Evolutionary conservation across 1,284 basidiomycete genomes (phyloP).

Genomic region (Singerocomus rubriflavus): DNA sequence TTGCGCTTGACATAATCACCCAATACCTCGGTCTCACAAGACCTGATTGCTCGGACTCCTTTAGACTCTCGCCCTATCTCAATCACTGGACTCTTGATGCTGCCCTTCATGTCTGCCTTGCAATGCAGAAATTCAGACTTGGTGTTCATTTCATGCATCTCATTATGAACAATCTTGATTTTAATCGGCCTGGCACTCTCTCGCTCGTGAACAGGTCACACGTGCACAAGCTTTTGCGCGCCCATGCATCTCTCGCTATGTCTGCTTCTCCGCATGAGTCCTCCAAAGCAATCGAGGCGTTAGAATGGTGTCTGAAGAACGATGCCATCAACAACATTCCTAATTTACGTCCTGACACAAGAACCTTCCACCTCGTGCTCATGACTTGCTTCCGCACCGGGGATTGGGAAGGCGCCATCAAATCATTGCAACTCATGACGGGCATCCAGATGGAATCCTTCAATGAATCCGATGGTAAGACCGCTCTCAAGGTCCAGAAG

Average conservation of each 20-base stretch:
- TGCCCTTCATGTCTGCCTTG: constrained; percentile 55
- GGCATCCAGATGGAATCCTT: constrained; percentile 56
- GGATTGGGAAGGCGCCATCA: constrained; percentile 58
- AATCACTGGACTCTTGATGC: constrained; percentile 47
- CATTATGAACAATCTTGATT: constrained; percentile 40
- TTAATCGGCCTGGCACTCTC: constrained; percentile 33
- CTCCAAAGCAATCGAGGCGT: constrained; percentile 45
- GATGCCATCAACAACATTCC: constrained; percentile 40
- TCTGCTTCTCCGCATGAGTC: constrained; percentile 31
- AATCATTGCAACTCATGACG: constrained; percentile 64
- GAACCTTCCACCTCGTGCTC: constrained; percentile 57
- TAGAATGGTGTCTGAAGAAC: constrained; percentile 63
- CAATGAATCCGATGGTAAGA: constrained; percentile 39
- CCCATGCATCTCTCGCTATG: constrained; percentile 45
- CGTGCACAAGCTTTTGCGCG: constrained; percentile 55
- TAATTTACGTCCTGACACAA: constrained; percentile 45
- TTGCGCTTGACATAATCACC: constrained; percentile 59
- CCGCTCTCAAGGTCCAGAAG: constrained; percentile 37
- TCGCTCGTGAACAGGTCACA: constrained; percentile 51
- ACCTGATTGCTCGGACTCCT: constrained; percentile 40
- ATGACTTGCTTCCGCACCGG: constrained; percentile 53
- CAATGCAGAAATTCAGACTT: constrained; percentile 43
- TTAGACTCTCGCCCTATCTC: constrained; percentile 40
- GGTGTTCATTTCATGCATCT: constrained; percentile 56
- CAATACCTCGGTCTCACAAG: constrained; percentile 60